Evolutionary conservation across 2,329 filamentous ascomycete genomes (phyloP).

Genomic region (Colletotrichum melonis): DNA sequence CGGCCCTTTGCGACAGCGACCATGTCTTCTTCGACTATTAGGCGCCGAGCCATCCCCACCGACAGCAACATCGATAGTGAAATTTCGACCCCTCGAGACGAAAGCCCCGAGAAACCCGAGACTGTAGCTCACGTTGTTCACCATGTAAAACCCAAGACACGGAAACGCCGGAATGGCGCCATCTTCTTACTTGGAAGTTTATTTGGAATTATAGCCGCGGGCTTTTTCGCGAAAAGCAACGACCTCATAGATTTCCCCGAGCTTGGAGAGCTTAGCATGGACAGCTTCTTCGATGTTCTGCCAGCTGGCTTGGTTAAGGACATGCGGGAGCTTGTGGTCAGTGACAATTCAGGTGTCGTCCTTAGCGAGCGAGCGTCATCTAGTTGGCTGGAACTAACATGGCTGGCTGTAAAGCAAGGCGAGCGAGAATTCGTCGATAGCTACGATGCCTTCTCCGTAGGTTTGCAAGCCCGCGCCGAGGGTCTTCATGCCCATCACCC

Average conservation of each 20-base stretch:
- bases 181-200: slow-evolving; percentile 90
- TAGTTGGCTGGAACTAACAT: slow-evolving; percentile 33
- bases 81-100: slow-evolving; percentile 41
- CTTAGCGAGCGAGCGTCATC: neutral
- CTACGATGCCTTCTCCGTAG: slow-evolving; percentile 95
- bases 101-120: slow-evolving; percentile 46
- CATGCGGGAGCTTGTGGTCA: slow-evolving; percentile 84
- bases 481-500: slow-evolving; percentile 87
- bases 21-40: slow-evolving; percentile 28
- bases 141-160: slow-evolving; percentile 54
- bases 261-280: slow-evolving; percentile 80
- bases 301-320: slow-evolving; percentile 88
- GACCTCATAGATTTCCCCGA: slow-evolving; percentile 87
- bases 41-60: slow-evolving; percentile 40
- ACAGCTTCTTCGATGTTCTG: slow-evolving; percentile 86
- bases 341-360: slow-evolving; percentile 44
- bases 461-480: slow-evolving; percentile 82
- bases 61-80: slow-evolving; percentile 40
- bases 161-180: slow-evolving; percentile 81
- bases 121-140: slow-evolving; percentile 57
- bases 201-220: slow-evolving; percentile 89
- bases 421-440: slow-evolving; percentile 85
- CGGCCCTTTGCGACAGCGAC: slow-evolving; percentile 1
- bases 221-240: slow-evolving; percentile 89
- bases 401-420: slow-evolving; percentile 68